Percentiles rank a stretch among this genome's conserved stretches.
These are phyloP conservation scores for Rhododendron molle DNA, from an alignment of 148 eudicot species.

Conservation along the genomic window DNA sequence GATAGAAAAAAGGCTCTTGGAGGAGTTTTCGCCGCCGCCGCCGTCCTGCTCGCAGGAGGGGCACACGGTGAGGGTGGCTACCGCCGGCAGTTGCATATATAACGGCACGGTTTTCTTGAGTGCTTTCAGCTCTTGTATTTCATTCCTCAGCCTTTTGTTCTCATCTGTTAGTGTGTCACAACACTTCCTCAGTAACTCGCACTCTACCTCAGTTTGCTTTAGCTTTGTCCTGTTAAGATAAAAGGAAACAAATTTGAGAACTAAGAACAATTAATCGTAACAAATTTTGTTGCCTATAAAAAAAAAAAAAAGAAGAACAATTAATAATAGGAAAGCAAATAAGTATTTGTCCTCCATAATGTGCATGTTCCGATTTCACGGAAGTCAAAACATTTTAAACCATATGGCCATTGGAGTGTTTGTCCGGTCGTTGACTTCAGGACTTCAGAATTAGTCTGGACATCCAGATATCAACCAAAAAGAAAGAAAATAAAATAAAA, in stretches of 20 bases:
- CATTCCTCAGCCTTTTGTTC: slow-evolving; percentile 35
- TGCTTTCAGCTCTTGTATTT: slow-evolving; percentile 23
- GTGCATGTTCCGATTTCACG: too few relatives aligned
- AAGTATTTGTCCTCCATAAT: too few relatives aligned
- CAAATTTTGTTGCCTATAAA: too few relatives aligned
- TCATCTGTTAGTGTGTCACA: slow-evolving; percentile 32
- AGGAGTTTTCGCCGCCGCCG: not conserved
- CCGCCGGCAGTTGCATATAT: slow-evolving; percentile 25
- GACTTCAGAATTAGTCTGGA: too few relatives aligned
- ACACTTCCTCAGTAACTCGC: slow-evolving; percentile 31
- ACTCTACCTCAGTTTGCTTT: slow-evolving; percentile 47
- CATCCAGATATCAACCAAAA: too few relatives aligned
- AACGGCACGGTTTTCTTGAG: not conserved
- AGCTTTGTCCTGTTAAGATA: slow-evolving; percentile 32
- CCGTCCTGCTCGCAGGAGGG: slow-evolving; percentile 35
- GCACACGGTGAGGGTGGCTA: slow-evolving; percentile 33
- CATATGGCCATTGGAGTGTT: too few relatives aligned
- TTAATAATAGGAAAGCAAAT: not conserved
- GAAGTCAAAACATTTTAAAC: too few relatives aligned
- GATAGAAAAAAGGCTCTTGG: not conserved
- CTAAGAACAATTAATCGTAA: not conserved
- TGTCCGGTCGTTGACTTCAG: too few relatives aligned
- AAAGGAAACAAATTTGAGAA: not conserved
- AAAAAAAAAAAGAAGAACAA: too few relatives aligned
- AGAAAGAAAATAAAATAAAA: too few relatives aligned